Base-by-base conservation (phyloP, 192 early-diverging fungal genomes). In the Backusella sp. region DNA sequence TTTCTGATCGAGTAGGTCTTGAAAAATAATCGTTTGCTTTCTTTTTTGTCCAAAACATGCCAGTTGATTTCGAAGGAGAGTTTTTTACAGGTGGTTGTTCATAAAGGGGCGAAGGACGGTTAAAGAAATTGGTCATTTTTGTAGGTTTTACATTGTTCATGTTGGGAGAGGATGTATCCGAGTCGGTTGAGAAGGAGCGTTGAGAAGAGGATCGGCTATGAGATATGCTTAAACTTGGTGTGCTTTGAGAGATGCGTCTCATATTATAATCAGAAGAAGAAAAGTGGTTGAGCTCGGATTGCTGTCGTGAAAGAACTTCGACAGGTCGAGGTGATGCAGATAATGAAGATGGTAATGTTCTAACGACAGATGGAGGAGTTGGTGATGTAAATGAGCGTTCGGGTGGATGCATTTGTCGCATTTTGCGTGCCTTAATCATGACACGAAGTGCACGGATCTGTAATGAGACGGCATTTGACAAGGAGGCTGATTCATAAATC, bases 401-500 rank as follows among this genome's bases (percentile, higher is more conserved):
- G 11, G 56, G 56, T 62, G 56, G 56, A 21, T 62, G 56, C 4
- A 62, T 62, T 32, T 74, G 73, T 26, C 83, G 68, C 77, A 86
- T 86, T 67, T 88, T 88, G 62, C 85, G 84, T 30, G 87, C 85
- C n/a, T 82, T 80, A 68, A 88, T 84, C 82, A 88, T 84, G 3
- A 86, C 87, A 68, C 86, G 84, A 7, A 88, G 72, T 6, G 87
- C 84, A 30, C 87, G 80, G 41, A 88, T 84, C 73, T 93, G 91
- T 52, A 93, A 82, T 15, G 89, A 87, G 39, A 86, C 84, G 69
- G 89, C 88, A 15, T 88, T 86, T 2, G 90, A 90, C 1, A 88
- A 82, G 42, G 88, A 85, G 14, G 89, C 90, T 0, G 91, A 90
- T 73, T 92, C 91, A 68, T 87, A 92, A 28, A 92, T 86, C 73